phyloP scores from a whole-genome alignment of 306 rosid genomes.

The Dicorynia guianensis region DNA sequence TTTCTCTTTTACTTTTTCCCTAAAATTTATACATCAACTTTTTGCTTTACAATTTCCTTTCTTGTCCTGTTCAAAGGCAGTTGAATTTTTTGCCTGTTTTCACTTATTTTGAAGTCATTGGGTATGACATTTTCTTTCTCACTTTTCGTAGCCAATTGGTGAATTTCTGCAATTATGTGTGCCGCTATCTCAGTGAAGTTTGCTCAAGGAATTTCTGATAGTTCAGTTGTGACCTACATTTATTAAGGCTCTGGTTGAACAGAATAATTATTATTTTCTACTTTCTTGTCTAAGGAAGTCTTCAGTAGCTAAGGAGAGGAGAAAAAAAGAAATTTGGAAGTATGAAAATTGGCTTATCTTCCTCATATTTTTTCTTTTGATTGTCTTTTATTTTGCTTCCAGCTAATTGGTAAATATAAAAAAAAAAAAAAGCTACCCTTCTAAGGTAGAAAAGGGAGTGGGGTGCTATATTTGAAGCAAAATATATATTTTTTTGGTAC shows the following conservation, averaged over 20 bases:
- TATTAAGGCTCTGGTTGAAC: not conserved
- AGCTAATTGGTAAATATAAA: not conserved
- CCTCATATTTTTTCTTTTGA: slow-evolving; percentile 9
- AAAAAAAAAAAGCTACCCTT: not conserved
- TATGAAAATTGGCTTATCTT: slow-evolving; percentile 1
- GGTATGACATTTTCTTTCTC: not conserved
- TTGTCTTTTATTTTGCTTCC: slow-evolving; percentile 9
- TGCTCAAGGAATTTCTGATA: not conserved
- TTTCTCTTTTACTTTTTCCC: not conserved
- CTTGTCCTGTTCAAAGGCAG: not conserved
- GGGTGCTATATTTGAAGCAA: not conserved
- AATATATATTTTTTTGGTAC: slow-evolving; percentile 10
- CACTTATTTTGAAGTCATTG: not conserved
- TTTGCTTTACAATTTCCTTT: not conserved
- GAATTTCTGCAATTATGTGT: not conserved
- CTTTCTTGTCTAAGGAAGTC: not conserved
- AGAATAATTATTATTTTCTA: slow-evolving; percentile 1
- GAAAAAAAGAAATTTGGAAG: not conserved
- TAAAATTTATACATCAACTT: slow-evolving; percentile 1
- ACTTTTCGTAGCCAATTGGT: not conserved
- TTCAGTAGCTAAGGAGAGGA: not conserved
- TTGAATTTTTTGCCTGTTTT: not conserved
- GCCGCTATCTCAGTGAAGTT: not conserved
- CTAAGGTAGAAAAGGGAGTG: slow-evolving; percentile 17
- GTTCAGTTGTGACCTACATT: slow-evolving; percentile 6